These are phyloP conservation scores for Sclerotinia trifoliorum DNA, from an alignment of 2,329 filamentous ascomycete genomes.

Conservation along the genomic window DNA sequence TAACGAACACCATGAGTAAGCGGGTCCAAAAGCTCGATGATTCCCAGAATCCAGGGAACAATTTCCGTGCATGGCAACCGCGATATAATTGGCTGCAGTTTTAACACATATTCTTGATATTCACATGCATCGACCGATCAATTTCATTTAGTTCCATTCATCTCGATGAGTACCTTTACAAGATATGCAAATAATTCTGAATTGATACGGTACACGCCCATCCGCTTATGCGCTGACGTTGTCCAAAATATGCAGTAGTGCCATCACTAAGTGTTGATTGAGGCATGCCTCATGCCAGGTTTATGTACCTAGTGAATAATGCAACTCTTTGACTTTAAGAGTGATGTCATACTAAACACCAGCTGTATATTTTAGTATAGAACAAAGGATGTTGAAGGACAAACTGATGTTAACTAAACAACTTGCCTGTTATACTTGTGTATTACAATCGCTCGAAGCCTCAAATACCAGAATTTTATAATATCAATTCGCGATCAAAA, in stretches of 20 bases:
- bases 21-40: neutral
- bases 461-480: neutral
- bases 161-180: neutral
- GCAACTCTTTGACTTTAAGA: constrained; percentile 6
- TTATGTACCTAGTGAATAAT: neutral
- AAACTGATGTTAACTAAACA: neutral
- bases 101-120: neutral
- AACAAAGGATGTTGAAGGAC: constrained; percentile 7
- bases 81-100: neutral
- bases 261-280: constrained; percentile 9
- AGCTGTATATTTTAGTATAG: neutral
- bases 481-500: neutral
- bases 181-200: neutral
- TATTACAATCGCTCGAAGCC: neutral
- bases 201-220: neutral
- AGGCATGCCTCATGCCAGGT: neutral
- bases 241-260: constrained; percentile 4
- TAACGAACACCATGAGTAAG: neutral
- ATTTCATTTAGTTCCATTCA: neutral
- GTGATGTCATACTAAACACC: constrained; percentile 12
- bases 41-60: neutral
- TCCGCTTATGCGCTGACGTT: constrained; percentile 10
- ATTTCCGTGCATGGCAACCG: neutral
- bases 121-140: neutral
- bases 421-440: neutral